phyloP scores from a whole-genome alignment of 164 flowering plant species.

The Macadamia tetraphylla region DNA sequence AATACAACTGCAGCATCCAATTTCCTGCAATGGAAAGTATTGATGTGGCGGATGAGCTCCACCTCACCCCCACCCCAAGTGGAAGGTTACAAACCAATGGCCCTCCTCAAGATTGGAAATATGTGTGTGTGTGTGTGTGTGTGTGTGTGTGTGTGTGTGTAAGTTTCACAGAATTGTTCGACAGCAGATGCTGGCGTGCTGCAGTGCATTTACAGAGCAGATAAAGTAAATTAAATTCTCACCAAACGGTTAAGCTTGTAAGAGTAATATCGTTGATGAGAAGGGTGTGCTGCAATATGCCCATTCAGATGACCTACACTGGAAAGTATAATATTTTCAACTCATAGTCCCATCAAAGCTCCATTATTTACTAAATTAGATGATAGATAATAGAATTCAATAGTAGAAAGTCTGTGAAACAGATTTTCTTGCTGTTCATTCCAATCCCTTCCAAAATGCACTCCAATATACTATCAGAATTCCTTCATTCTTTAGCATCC shows the following conservation, averaged over 20 bases:
- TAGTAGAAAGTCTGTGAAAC: not conserved
- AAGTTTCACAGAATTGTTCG: no score
- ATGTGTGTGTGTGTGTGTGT: no score
- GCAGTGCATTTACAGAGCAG: not conserved
- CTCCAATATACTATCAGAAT: no score
- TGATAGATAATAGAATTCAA: not conserved
- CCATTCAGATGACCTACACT: constrained; percentile 85
- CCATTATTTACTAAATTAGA: not conserved
- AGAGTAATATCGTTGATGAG: constrained; percentile 66
- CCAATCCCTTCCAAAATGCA: no score
- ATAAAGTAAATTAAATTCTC: constrained; percentile 16
- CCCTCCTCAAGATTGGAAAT: no score
- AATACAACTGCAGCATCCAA: no score
- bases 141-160: no score
- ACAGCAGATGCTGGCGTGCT: not conserved
- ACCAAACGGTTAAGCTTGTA: constrained; percentile 83
- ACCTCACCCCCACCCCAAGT: no score
- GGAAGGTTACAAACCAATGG: no score
- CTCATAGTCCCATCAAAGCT: not conserved
- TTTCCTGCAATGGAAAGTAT: no score
- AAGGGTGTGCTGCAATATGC: constrained; percentile 51
- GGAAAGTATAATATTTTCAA: constrained; percentile 19
- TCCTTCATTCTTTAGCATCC: no score
- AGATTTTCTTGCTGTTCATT: not conserved
- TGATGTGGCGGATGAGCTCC: no score